Evolutionary conservation across 2,329 filamentous ascomycete genomes (phyloP).

Genomic region (Elsinoe arachidis): DNA sequence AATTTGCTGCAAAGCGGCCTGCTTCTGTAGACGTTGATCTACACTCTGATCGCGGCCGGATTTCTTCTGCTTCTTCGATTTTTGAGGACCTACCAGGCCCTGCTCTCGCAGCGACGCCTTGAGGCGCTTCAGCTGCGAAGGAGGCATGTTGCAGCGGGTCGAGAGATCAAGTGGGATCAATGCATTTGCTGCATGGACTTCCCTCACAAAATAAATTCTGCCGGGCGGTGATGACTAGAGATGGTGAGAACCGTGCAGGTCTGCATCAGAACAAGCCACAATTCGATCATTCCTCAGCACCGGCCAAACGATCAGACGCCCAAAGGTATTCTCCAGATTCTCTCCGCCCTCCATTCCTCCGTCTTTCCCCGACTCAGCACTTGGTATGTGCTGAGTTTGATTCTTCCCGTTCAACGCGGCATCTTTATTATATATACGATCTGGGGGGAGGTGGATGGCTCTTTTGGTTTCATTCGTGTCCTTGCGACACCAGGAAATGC

Average conservation of each 20-base stretch:
- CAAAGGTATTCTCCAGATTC: not conserved
- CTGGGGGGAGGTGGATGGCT: not conserved
- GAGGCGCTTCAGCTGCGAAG: conserved; percentile 91
- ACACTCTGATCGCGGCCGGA: conserved; percentile 46
- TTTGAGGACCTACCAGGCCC: conserved; percentile 80
- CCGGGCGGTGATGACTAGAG: no score
- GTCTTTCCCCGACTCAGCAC: not conserved
- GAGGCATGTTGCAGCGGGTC: conserved; percentile 58
- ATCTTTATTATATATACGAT: not conserved
- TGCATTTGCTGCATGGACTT: no score
- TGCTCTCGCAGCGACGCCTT: conserved; percentile 85
- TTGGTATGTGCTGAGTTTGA: not conserved
- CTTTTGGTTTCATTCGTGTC: not conserved
- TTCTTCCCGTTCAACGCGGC: not conserved
- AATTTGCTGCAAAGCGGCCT: conserved; percentile 72
- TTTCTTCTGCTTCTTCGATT: conserved; percentile 91
- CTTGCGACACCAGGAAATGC: not conserved
- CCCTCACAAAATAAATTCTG: no score
- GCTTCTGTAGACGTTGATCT: conserved; percentile 67
- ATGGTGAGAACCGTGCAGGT: no score
- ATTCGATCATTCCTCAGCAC: no score
- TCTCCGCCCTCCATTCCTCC: not conserved
- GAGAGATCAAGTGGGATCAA: not conserved
- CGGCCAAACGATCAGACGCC: no score
- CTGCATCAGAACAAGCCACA: no score